Conservation (phyloP, 1,139 yeast genomes). For the Blastobotrys persicus region DNA sequence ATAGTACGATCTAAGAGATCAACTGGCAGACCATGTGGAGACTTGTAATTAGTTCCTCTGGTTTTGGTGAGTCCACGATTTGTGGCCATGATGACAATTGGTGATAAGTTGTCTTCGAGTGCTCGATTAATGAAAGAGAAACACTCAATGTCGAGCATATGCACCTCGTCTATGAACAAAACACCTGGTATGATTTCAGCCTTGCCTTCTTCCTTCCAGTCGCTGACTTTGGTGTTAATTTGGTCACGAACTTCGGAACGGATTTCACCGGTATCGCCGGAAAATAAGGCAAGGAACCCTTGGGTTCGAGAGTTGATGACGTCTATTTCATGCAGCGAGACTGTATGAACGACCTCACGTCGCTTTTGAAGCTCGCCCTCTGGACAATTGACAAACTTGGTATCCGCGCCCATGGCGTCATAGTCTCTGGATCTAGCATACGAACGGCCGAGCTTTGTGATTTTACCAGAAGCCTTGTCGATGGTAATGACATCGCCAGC, state of each 20-base stretch:
- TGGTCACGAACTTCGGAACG: slow-evolving; percentile 95
- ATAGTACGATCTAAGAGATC: slow-evolving; percentile 93
- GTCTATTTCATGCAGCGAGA: slow-evolving; percentile 94
- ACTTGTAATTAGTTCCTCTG: slow-evolving; percentile 88
- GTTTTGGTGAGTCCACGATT: slow-evolving; percentile 91
- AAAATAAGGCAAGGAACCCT: slow-evolving; percentile 92
- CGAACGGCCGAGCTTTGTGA: slow-evolving; percentile 90
- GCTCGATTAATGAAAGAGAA: slow-evolving; percentile 95
- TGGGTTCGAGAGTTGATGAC: slow-evolving; percentile 97
- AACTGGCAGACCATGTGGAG: slow-evolving; percentile 95
- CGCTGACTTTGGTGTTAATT: slow-evolving; percentile 93
- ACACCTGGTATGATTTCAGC: slow-evolving; percentile 99
- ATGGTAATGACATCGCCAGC: slow-evolving; percentile 97
- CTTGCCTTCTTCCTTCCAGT: slow-evolving; percentile 99
- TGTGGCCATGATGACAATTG: slow-evolving; percentile 98
- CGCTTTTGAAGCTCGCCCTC: slow-evolving; percentile 97
- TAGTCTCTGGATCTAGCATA: slow-evolving; percentile 95
- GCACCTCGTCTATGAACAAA: slow-evolving; percentile 95
- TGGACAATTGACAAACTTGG: slow-evolving; percentile 96
- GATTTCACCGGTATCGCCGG: slow-evolving; percentile 98
- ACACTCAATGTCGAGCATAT: slow-evolving; percentile 97
- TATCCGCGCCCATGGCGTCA: slow-evolving; percentile 99
- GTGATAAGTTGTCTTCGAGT: slow-evolving; percentile 93
- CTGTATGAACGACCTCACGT: slow-evolving; percentile 93
- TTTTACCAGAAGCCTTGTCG: slow-evolving; percentile 93